Percentiles rank a stretch among this genome's conserved stretches.
These are phyloP conservation scores for Metschnikowia borealis DNA, from an alignment of 805 yeast species.

Conservation along the genomic window DNA sequence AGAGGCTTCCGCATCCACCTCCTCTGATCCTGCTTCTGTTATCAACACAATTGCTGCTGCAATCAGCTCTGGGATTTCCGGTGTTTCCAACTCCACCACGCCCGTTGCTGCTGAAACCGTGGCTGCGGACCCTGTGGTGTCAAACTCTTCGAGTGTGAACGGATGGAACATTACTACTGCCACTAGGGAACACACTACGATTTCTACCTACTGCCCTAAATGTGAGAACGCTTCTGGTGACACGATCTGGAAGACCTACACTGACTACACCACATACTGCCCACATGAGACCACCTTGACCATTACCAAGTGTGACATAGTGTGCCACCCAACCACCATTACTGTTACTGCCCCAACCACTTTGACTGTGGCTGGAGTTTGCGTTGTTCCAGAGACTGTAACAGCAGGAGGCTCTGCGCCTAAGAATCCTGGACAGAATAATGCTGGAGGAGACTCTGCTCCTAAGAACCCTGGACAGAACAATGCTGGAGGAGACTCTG, in stretches of 20 bases:
- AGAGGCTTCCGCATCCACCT: too few species aligned
- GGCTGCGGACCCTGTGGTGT: too few species aligned
- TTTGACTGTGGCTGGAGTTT: slow-evolving; percentile 28
- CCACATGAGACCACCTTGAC: slow-evolving; percentile 29
- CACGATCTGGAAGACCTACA: slow-evolving; percentile 10
- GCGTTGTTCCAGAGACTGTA: slow-evolving; percentile 16
- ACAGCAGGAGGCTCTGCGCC: too few species aligned
- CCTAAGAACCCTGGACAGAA: too few species aligned
- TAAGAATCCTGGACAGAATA: too few species aligned
- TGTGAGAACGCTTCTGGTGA: slow-evolving; percentile 11
- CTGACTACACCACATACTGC: slow-evolving; percentile 35
- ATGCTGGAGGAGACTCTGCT: too few species aligned
- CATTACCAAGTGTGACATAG: slow-evolving; percentile 27
- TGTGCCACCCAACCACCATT: slow-evolving; percentile 26
- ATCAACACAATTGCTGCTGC: too few species aligned
- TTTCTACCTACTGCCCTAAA: background rate
- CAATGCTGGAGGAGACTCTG: too few species aligned
- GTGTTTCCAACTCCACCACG: too few species aligned
- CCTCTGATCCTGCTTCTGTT: background rate
- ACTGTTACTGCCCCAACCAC: slow-evolving; percentile 22
- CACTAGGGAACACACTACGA: background rate
- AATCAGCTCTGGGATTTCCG: too few species aligned
- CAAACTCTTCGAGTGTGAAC: too few species aligned
- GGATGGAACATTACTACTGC: background rate
- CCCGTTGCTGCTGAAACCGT: too few species aligned